Evolutionary conservation across 768 basidiomycete species (phyloP).

Genomic region (Nevesoporus exiguus): DNA sequence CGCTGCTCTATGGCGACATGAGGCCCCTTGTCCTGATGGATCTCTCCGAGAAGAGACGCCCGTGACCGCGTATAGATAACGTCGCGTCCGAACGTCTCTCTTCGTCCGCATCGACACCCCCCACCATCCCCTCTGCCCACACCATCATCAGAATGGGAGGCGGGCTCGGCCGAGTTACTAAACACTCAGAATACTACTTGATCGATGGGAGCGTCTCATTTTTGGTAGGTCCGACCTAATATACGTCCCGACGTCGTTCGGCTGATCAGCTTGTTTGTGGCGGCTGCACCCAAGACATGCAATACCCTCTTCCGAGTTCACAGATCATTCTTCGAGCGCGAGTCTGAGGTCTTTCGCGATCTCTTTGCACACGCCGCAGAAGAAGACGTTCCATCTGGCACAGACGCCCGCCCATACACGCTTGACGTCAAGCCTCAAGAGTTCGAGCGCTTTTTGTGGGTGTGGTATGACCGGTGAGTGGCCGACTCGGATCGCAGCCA

Average conservation of each 20-base stretch:
- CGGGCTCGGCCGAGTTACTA: conserved; percentile 3
- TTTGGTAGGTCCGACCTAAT: conserved; percentile 12
- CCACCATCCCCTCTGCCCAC: background rate
- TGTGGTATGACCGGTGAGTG: conserved; percentile 55
- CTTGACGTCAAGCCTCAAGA: conserved; percentile 42
- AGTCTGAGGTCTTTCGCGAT: conserved; percentile 45
- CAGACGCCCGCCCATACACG: conserved; percentile 40
- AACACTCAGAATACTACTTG: conserved; percentile 10
- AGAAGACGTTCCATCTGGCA: conserved; percentile 28
- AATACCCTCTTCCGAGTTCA: conserved; percentile 51
- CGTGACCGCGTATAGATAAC: conserved; percentile 19
- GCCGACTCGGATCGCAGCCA: background rate
- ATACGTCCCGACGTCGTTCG: background rate
- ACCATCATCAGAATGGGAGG: conserved; percentile 12
- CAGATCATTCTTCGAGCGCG: conserved; percentile 54
- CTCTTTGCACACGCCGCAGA: conserved; percentile 33
- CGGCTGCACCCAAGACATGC: conserved; percentile 41
- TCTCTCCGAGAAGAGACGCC: conserved; percentile 17
- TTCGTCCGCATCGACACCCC: background rate
- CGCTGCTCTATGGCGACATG: background rate
- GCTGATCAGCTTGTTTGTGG: conserved; percentile 3
- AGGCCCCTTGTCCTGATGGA: conserved; percentile 12
- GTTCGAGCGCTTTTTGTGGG: conserved; percentile 51
- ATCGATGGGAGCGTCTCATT: conserved; percentile 15
- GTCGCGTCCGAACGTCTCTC: background rate